Percentiles rank a stretch among this genome's conserved stretches.
Evolutionary conservation across 192 early-diverging fungal genomes (phyloP).

Genomic region (Umbelopsis ramanniana): DNA sequence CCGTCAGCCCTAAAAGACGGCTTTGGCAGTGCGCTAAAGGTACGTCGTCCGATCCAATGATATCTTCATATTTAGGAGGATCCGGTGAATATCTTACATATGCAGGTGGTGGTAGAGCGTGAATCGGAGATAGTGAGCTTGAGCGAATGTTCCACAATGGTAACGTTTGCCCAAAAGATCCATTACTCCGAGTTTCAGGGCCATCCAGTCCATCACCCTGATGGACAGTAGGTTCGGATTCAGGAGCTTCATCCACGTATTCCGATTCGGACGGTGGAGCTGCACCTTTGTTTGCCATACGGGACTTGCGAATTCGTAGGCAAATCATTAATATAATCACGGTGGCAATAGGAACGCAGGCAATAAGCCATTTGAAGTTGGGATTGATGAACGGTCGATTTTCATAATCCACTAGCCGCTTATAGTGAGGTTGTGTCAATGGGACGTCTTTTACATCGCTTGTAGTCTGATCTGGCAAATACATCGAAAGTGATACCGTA

Average conservation of each 20-base stretch:
- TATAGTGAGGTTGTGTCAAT: not conserved
- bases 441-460: not conserved
- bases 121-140: conserved; percentile 17
- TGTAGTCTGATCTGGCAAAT: not conserved
- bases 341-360: not conserved
- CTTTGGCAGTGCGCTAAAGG: conserved; percentile 19
- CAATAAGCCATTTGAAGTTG: conserved; percentile 22
- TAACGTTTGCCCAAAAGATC: conserved; percentile 16
- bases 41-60: conserved; percentile 22
- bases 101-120: conserved; percentile 13
- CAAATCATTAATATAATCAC: conserved; percentile 8
- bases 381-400: conserved; percentile 3
- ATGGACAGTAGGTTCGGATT: not conserved
- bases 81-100: conserved; percentile 21
- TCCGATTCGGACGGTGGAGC: not conserved
- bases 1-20: not conserved
- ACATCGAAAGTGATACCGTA: conserved; percentile 8
- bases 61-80: conserved; percentile 22
- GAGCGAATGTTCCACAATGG: conserved; percentile 20
- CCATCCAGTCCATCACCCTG: not conserved
- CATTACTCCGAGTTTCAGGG: not conserved
- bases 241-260: not conserved
- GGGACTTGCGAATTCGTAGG: conserved; percentile 12
- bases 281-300: not conserved
- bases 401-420: conserved; percentile 11